Percentiles rank a stretch among this genome's conserved stretches.
Evolutionary conservation across 352 stramenopile genomes (phyloP).

Genomic region (Globisporangium megalacanthum): DNA sequence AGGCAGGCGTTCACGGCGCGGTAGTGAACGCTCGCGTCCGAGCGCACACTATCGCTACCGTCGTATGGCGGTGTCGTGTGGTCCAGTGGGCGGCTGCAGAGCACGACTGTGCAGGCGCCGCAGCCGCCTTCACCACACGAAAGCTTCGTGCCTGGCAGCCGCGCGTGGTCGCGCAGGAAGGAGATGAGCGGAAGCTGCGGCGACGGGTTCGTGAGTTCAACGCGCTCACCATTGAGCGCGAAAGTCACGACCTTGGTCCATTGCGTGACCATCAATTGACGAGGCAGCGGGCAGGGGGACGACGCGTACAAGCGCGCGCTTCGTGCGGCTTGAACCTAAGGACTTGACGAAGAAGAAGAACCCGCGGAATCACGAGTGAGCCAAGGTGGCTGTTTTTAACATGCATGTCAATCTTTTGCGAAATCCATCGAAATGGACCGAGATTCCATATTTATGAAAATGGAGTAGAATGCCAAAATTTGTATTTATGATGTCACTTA

Average conservation of each 20-base stretch:
- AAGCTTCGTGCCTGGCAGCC: slow-evolving; percentile 83
- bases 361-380: no score
- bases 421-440: no score
- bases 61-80: background rate
- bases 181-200: slow-evolving; percentile 77
- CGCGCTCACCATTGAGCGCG: slow-evolving; percentile 6
- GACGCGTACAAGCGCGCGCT: no score
- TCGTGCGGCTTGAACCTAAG: no score
- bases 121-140: slow-evolving; percentile 95
- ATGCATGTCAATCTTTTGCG: no score
- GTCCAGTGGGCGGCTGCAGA: slow-evolving; percentile 39
- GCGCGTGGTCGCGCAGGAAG: slow-evolving; percentile 65
- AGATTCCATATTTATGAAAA: no score
- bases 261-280: background rate
- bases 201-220: slow-evolving; percentile 24
- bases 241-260: slow-evolving; percentile 12
- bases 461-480: no score
- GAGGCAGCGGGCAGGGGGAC: no score
- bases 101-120: slow-evolving; percentile 94
- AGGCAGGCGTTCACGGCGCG: slow-evolving; percentile 87
- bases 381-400: no score
- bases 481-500: no score
- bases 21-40: slow-evolving; percentile 13
- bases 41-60: no score
- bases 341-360: no score